Evolutionary conservation across 2,329 filamentous ascomycete genomes (phyloP), one percentile per base, ranked within the genome.

Genomic region (Ustulina deusta): DNA sequence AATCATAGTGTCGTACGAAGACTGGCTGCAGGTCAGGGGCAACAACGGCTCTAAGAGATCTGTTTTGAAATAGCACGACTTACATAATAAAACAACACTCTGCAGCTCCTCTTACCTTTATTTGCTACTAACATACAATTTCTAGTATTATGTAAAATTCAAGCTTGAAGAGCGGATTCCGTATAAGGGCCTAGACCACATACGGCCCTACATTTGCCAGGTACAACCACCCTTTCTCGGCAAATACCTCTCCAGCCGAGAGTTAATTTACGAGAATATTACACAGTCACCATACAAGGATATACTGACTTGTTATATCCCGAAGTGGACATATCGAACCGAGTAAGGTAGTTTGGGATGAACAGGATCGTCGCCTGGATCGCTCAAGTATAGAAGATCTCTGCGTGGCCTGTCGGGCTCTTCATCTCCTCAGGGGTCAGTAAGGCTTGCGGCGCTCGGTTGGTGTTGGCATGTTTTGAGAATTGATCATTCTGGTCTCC

Each of bases 221-320:
- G 5, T 40, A 17, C n/a, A 11, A 7, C 25, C n/a, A 4, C 9
- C 42, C 42, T 25, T 17, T 22, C 13, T 34, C 49, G 49, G 29
- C 49, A 13, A 52, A 32, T n/a, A 17, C 49, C 27, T 32, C 49
- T n/a, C 34, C 49, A 20, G 49, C 49, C 29, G 49, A 52, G 15
- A 20, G 7, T 20, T 52, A 34, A 52, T 52, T 52, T 34, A 3
- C 29, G 27, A n/a, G 49, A 52, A 20, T 11, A 52, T 32, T 29
- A 34, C 17, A 20, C 27, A 32, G 15, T n/a, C 27, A 52, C 9
- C 7, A 34, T 52, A 10, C 7, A 44, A 44, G 11, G 27, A 7
- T 49, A 22, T 27, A 1, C 7, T n/a, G 49, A 32, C 49, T n/a
- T 34, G 10, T 20, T n/a, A 52, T 52, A 32, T 9, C 17, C 27